Base-by-base conservation (phyloP, 441 rosid species). In the Gossypium davidsonii region DNA sequence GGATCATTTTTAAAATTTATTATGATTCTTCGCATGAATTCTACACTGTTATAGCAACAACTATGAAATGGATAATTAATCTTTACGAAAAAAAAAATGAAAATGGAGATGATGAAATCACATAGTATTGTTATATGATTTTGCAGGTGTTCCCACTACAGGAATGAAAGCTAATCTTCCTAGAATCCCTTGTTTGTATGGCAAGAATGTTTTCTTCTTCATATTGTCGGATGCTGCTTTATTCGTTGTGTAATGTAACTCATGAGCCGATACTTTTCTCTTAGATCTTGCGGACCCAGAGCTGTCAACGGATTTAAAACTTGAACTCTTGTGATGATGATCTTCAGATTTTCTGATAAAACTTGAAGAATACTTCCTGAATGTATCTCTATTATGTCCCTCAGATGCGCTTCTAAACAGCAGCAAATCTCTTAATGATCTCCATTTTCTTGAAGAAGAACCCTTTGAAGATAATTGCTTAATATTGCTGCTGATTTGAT, bases 321-420 rank as follows among this genome's bases (percentile, higher is more conserved):
- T 87, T 3, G 82, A 10, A 73, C 76, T 78, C 81, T 81, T 91
- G 4, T 62, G 15, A 15, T n/a, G 17, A 15, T 51, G 74, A 10
- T 87, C 93, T 59, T 87, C 88, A 17, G 82, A 86, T 73, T 73
- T 90, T 80, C 75, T 88, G 80, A 86, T 85, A 62, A 83, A 61
- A 57, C 68, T 71, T 1, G 85, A 74, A 61, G 87, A 59, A 59
- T 84, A 88, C 77, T 84, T 89, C 65, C 86, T 79, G 56, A 79
- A 73, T 0, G 80, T 85, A 66, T 91, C 88, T 81, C 86, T 88
- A 49, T 87, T 92, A 57, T 93, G 78, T 46, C 98, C 97, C 58
- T 90, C 98, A 0, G 98, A 94, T 44, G 92, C 92, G 64, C 98
- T 94, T 67, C 97, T 87, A 56, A 94, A 94, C 76, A 92, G 51